Base-by-base conservation (phyloP, 176 grass and related monocot genomes). In the Calamus simplicifolius region DNA sequence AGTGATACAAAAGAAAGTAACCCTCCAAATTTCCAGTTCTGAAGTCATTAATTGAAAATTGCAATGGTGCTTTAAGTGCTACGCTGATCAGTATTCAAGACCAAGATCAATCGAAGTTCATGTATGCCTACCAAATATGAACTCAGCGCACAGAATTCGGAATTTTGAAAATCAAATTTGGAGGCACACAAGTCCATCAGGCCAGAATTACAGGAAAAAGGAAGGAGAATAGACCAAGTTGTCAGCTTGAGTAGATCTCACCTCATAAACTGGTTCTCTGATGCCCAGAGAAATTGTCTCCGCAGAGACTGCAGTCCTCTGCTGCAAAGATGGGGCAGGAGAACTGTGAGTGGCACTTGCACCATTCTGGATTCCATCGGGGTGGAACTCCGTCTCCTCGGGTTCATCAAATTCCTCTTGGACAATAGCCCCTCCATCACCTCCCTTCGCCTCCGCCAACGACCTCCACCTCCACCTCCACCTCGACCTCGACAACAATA, bases 181-280 rank as follows among this genome's bases (percentile, higher is more conserved):
- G 29, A 16, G 19, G 31, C 29, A 62, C 12, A 13, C 6, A 62
- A 48, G n/a, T 62, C 12, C 3, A 38, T 48, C 10, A 48, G 18
- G 59, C 30, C 19, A 43, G 15, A 25, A 21, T 73, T 25, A 18
- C 4, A 19, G 4, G 43, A 6, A 16, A 49, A 29, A 60, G 52
- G 17, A 6, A 63, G 16, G 68, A 54, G n/a, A 43, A 23, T 68
- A 57, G 8, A 75, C 3, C 62, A 58, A 54, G 14, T n/a, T 23
- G 18, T 48, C 31, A 15, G 25, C 18, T 16, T 48, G 15, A 50
- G 18, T 29, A 27, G 19, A 49, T 19, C n/a, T n/a, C 73, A 95
- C 90, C 86, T 90, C 91, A 67, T 96, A 96, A n/a, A 80, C 83
- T 17, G 91, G 86, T 51, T 90, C 86, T 79, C 56, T 90, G 75